Base-by-base conservation (phyloP, 495 filamentous ascomycete species). In the Lichenothelia convexa region DNA sequence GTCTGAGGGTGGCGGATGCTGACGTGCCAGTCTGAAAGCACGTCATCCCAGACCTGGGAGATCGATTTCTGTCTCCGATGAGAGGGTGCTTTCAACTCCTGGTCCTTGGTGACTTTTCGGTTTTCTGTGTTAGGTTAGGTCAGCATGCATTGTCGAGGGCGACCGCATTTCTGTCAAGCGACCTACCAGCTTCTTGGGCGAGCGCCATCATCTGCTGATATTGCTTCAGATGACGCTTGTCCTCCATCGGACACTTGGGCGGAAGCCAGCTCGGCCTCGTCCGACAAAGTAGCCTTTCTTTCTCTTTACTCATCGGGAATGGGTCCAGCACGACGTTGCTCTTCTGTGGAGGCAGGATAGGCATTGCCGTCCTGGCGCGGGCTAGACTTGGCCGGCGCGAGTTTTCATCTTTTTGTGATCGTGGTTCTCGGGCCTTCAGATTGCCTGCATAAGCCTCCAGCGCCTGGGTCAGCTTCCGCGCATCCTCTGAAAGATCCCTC, bases 271-370 rank as follows among this genome's bases (percentile, higher is more conserved):
- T 87, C 0, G 89, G 89, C 19, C 89, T 70, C 9, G 89, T 97
- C 29, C 91, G 67, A 16, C 82, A 84, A 15, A 97, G 60, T 4
- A 93, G 79, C 27, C 79, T 83, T 45, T 93, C 84, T 57, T 97
- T 97, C 62, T 97, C 89, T 58, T 85, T 91, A 46, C 86, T 93
- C 23, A 92, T 76, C 1, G 87, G 91, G 39, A 97, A 58, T 5
- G 89, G 89, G 54, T 97, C 89, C 41, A 94, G 91, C 79, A 95
- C 87, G 33, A 91, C 75, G 50, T 93, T 87, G 12, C 78, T 78
- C 40, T 80, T 77, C 36, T 80, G 74, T 11, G 84, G 89, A 3
- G 89, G 89, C 5, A 94, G 62, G 38, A 84, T 75, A 18, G 70
- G 67, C 9, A 62, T 59, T 11, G 65, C 59, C 6, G 70, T 63